A percentile compares a stretch with the other conserved stretches of the same genome.
Evolutionary conservation across 371 early-diverging fungal genomes (phyloP).

Genomic region (Mortierella sp.): DNA sequence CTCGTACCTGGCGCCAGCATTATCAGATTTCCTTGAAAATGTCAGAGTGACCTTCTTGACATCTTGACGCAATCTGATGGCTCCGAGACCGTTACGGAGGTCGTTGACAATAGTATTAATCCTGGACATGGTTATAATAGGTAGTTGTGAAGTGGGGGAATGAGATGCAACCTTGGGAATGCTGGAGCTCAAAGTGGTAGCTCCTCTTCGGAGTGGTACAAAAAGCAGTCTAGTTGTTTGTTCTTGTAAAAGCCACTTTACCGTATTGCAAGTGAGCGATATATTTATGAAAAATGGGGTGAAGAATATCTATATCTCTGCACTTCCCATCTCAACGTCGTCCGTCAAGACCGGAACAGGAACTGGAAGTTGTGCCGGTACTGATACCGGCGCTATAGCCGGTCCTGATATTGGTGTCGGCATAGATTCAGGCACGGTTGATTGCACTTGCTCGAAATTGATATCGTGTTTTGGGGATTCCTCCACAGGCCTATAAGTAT

Average conservation of each 20-base stretch:
- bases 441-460: background rate
- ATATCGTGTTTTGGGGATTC: background rate
- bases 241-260: too few relatives aligned
- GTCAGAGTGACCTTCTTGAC: conserved; percentile 69
- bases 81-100: conserved; percentile 65
- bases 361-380: background rate
- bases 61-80: conserved; percentile 62
- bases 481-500: background rate
- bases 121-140: conserved; percentile 25
- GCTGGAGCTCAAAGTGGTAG: background rate
- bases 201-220: background rate
- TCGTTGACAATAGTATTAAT: conserved; percentile 42
- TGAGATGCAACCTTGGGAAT: background rate
- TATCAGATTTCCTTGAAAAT: conserved; percentile 66
- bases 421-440: background rate
- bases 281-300: too few relatives aligned
- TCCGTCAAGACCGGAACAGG: background rate
- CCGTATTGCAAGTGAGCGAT: too few relatives aligned
- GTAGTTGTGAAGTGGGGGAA: background rate
- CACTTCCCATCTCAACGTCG: background rate
- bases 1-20: conserved; percentile 70
- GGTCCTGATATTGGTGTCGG: background rate
- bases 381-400: background rate
- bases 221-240: conserved; percentile 12
- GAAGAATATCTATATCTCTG: background rate